Evolutionary conservation across 2,329 filamentous ascomycete species (phyloP).

Genomic region (Byssothecium circinans): DNA sequence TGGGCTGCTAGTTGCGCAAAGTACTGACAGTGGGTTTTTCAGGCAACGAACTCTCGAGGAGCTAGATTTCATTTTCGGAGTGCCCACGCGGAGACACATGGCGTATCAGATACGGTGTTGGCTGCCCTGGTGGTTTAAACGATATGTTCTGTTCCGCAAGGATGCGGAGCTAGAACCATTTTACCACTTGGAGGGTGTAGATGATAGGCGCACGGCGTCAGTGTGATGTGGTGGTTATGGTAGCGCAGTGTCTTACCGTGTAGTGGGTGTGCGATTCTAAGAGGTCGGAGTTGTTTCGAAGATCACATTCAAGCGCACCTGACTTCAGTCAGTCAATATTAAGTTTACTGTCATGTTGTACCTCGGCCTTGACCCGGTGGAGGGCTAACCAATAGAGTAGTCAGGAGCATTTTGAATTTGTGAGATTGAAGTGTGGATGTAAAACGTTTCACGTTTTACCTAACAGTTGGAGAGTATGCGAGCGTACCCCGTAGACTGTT

Average conservation of each 20-base stretch:
- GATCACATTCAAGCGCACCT: no score
- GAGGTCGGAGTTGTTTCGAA: background rate
- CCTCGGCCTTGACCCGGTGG: no score
- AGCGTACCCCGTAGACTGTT: no score
- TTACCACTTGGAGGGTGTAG: constrained; percentile 6
- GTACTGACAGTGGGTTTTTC: background rate
- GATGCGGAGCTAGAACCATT: constrained; percentile 1
- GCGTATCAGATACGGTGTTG: constrained; percentile 43
- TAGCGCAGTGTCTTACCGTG: no score
- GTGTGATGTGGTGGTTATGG: background rate
- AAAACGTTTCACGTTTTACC: no score
- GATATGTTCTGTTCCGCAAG: constrained; percentile 34
- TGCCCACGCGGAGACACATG: constrained; percentile 43
- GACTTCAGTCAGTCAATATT: no score
- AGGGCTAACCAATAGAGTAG: no score
- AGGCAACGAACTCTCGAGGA: constrained; percentile 35
- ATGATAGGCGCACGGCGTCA: background rate
- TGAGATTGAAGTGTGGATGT: no score
- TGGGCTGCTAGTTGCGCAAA: background rate
- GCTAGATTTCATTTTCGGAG: constrained; percentile 42
- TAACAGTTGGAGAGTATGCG: no score
- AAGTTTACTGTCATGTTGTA: no score
- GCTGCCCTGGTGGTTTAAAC: constrained; percentile 51
- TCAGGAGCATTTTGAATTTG: no score
- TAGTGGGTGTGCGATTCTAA: background rate